Conservation (phyloP, 2,329 filamentous ascomycete genomes). For the Phyllosticta citribraziliensis region DNA sequence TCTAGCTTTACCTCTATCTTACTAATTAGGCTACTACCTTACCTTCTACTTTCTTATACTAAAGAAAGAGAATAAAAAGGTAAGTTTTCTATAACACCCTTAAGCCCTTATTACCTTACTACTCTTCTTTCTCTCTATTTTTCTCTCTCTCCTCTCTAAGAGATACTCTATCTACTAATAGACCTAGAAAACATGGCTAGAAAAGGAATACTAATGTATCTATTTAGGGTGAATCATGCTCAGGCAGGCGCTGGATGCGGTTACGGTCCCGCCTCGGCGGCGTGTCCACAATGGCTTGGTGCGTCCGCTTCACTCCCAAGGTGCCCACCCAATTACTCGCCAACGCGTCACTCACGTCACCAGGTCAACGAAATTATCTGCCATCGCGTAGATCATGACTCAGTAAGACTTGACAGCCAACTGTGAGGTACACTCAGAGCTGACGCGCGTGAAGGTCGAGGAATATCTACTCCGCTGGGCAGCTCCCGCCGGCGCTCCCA, state of each 20-base stretch:
- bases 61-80: background rate
- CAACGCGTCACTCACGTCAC: background rate
- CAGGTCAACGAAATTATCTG: conserved; percentile 1
- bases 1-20: background rate
- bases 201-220: background rate
- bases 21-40: background rate
- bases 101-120: background rate
- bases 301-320: background rate
- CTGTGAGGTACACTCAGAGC: background rate
- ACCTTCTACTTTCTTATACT: background rate
- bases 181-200: background rate
- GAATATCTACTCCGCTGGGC: conserved; percentile 5
- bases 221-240: background rate
- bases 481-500: background rate
- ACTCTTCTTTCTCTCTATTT: background rate
- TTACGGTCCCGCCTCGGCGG: no score
- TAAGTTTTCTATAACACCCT: background rate
- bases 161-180: background rate
- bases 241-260: background rate
- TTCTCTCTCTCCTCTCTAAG: background rate
- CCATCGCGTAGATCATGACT: background rate
- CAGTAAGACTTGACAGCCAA: background rate
- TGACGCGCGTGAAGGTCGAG: background rate
- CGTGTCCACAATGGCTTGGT: no score
- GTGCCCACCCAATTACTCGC: background rate